Evolutionary conservation across 1,139 yeast genomes (phyloP).

Genomic region (Debaryomyces singareniensis): DNA sequence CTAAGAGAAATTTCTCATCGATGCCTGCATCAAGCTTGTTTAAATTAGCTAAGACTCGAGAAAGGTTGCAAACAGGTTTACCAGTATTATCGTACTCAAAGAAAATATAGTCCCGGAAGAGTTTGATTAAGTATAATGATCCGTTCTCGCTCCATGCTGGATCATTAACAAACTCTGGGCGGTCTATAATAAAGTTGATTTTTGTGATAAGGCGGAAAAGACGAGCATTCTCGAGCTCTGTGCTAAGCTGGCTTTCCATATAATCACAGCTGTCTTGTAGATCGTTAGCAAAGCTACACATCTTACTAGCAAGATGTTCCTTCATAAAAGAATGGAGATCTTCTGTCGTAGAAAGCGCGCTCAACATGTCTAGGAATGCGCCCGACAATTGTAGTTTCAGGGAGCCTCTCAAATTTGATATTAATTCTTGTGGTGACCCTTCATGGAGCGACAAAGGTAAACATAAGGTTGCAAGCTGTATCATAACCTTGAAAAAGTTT

Average conservation of each 20-base stretch:
- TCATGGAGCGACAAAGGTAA: conserved; percentile 24
- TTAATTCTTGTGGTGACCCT: conserved; percentile 6
- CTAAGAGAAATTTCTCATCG: conserved; percentile 73
- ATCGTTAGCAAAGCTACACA: conserved; percentile 45
- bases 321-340: conserved; percentile 23
- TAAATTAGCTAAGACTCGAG: conserved; percentile 70
- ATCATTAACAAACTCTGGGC: conserved; percentile 59
- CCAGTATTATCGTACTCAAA: conserved; percentile 79
- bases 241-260: conserved; percentile 58
- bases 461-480: conserved; percentile 46
- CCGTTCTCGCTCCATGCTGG: conserved; percentile 72
- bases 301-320: conserved; percentile 26
- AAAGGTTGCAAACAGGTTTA: conserved; percentile 71
- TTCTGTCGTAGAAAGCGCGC: conserved; percentile 11
- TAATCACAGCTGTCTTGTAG: conserved; percentile 56
- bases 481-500: conserved; percentile 51
- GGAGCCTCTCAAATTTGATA: conserved; percentile 13
- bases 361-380: conserved; percentile 16
- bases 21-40: conserved; percentile 92
- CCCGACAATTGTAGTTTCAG: conserved; percentile 14
- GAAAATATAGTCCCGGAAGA: conserved; percentile 82
- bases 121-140: conserved; percentile 62
- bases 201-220: conserved; percentile 77
- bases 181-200: conserved; percentile 69
- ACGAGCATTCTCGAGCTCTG: conserved; percentile 85